Evolutionary conservation across 2,329 filamentous ascomycete species (phyloP), one percentile per base, ranked within the genome.

Genomic region (Xylaria multiplex): DNA sequence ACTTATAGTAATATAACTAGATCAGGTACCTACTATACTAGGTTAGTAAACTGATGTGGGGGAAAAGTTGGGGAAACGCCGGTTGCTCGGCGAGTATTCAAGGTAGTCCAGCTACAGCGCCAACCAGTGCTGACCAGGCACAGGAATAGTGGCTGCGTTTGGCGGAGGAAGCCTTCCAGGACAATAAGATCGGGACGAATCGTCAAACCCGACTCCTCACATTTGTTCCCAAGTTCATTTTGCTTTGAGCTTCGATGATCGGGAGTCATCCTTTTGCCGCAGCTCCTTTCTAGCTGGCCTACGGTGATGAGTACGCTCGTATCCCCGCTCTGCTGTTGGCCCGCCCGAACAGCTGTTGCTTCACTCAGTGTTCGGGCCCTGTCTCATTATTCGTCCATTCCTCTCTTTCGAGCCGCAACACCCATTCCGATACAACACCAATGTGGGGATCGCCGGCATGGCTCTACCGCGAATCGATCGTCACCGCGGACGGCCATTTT

Each of bases 401-500:
- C 53, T 45, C 30, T 27, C 7, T 32, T 48, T 42, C 58, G 56
- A 27, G 14, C 56, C 56, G 56, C 70, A 50, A 48, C 68, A 22
- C 43, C 52, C 66, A 72, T 72, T 70, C 71, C 73, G 45, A 57
- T 56, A 45, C 65, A 59, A 37, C 50, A 11, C 49, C 65, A 43
- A 54, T 19, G 22, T 60, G 42, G 45, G 32, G 27, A 40, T 42
- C 70, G 74, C 46, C 70, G 69, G 48, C 68, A 77, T 74, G 72
- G 62, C 61, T 82, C 81, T 42, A 75, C 76, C 22, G 70, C 69
- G 45, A 69, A 56, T 2, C 57, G n/a, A 24, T 62, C 59, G 42
- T 75, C 82, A 70, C 82, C 83, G 32, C 79, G 81, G 73, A 88
- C 86, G 62, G 86, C 86, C 65, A 83, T 88, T 60, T 88, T 88